Percentiles rank a stretch among this genome's conserved stretches.
Evolutionary conservation across 73 alveolate genomes (phyloP).

Genomic region (Uronychia binucleata): DNA sequence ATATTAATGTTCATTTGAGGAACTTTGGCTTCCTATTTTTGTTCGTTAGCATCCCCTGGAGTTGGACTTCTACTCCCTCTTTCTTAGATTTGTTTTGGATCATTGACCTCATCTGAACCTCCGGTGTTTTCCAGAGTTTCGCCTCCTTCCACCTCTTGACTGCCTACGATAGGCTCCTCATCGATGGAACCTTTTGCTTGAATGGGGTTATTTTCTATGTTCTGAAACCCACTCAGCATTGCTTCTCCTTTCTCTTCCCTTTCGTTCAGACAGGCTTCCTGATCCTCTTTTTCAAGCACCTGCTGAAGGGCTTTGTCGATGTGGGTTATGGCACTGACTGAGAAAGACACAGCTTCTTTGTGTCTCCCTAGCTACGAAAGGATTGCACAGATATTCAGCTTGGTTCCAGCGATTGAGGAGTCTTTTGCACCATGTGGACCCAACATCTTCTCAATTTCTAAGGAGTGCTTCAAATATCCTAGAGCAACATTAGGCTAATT

Average conservation of each 20-base stretch:
- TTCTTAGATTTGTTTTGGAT: too few relatives aligned
- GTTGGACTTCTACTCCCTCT: too few relatives aligned
- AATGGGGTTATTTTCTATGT: too few relatives aligned
- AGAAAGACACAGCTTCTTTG: background rate
- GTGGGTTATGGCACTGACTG: background rate
- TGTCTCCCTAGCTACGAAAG: slow-evolving; percentile 4
- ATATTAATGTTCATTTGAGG: too few relatives aligned
- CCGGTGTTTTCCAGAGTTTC: background rate
- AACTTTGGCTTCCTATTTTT: too few relatives aligned
- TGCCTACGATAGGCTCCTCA: background rate
- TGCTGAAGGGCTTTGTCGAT: background rate
- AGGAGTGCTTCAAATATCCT: slow-evolving; percentile 53
- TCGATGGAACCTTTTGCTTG: too few relatives aligned
- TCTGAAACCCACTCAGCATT: too few relatives aligned
- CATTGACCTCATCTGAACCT: too few relatives aligned
- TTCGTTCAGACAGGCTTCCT: too few relatives aligned
- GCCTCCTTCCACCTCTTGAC: background rate
- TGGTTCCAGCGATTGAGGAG: background rate
- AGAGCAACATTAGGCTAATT: slow-evolving; percentile 70
- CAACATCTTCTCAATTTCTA: slow-evolving; percentile 33
- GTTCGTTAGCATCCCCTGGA: too few relatives aligned
- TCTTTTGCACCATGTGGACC: background rate
- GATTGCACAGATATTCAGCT: slow-evolving; percentile 9
- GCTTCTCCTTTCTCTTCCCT: too few relatives aligned
- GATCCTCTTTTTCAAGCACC: background rate